These are phyloP conservation scores for Diospyros lotus DNA, from an alignment of 148 eudicot genomes.

Conservation along the genomic window DNA sequence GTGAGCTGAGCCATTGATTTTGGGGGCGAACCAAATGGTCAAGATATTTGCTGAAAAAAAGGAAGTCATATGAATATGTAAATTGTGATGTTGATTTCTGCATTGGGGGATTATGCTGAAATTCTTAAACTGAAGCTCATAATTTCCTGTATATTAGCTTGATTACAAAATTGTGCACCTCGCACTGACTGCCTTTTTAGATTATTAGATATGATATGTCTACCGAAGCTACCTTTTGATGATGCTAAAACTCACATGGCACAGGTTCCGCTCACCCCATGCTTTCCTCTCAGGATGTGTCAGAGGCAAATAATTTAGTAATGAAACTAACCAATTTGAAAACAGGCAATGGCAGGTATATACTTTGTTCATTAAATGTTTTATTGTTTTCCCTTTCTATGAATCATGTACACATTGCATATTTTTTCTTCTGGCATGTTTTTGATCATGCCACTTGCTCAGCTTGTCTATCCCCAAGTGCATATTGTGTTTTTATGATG, in stretches of 20 bases:
- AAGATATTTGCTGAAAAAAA: background rate
- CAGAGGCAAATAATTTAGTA: slow-evolving; percentile 57
- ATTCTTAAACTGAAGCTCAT: background rate
- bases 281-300: slow-evolving; percentile 70
- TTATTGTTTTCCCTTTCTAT: slow-evolving; percentile 1
- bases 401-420: background rate
- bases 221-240: background rate
- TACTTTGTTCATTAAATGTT: slow-evolving; percentile 21
- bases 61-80: background rate
- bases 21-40: background rate
- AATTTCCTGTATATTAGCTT: background rate
- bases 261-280: slow-evolving; percentile 83
- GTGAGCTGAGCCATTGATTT: background rate
- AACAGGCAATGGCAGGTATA: slow-evolving; percentile 61
- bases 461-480: too few species aligned
- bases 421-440: background rate
- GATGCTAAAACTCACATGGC: background rate
- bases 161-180: background rate
- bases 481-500: too few species aligned
- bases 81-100: background rate
- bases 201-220: background rate
- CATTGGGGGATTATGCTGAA: background rate
- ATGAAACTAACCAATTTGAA: slow-evolving; percentile 45
- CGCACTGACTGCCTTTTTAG: background rate
- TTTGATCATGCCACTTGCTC: slow-evolving; percentile 1